Base-by-base conservation (phyloP, 441 rosid genomes). In the Adansonia grandidieri region DNA sequence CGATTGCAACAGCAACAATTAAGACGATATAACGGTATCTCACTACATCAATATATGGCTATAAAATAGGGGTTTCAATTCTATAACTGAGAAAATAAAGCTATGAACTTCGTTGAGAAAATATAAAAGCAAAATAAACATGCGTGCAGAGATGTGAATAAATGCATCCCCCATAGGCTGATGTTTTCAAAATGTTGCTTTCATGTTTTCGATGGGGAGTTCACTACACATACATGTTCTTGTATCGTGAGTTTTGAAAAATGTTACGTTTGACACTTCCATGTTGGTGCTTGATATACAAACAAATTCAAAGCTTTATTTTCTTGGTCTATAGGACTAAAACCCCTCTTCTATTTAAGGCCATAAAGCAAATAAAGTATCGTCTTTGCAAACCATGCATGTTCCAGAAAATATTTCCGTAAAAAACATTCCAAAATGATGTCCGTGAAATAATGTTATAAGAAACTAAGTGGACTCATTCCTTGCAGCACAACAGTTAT, bases 221-320 rank as follows among this genome's bases (percentile, higher is more conserved):
- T 60, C 10, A 22, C 32, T 20, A 60, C 37, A 22, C 15, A 51
- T 5, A 14, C 14, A 60, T 22, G 37, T 22, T 60, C 64, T 60
- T 60, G 15, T 60, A 60, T 60, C 37, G 10, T 9, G 64, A 60
- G 15, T 60, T 60, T 51, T 51, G 56, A 32, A n/a, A 51, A 51
- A 51, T 51, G 6, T 14, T 51, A n/a, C 15, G n/a, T 51, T 3
- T 60, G 64, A 60, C 22, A 22, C 2, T 9, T 60, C 37, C 9
- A 17, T 19, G 14, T 60, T 20, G 37, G 64, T 1, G 64, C 64
- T 60, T 20, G 37, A 60, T 60, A 60, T 54, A n/a, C 2, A 20
- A 56, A 56, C 7, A 56, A 56, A 32, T 8, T 66, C 50, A 66
- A 13, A 66, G 51, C 71, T 66, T 66, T 66, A 65, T 40, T 32